Base-by-base conservation (phyloP, 1,284 basidiomycete species). In the Trichosporon sp. region DNA sequence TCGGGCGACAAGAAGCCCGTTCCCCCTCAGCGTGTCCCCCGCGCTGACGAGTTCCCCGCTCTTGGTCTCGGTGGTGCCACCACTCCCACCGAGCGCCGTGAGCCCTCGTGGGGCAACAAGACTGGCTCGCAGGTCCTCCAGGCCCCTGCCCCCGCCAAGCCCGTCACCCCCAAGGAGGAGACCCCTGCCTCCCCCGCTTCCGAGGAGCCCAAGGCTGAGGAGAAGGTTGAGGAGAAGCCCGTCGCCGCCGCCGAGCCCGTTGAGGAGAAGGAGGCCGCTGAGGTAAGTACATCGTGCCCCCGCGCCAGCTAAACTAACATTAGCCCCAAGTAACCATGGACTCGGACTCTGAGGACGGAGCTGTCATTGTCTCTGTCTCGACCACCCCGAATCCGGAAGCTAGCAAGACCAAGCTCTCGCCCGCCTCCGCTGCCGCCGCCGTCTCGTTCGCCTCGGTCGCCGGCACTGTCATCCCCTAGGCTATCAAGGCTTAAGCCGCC, bases 31-130 rank as follows among this genome's bases (percentile, higher is more conserved):
- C 77, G 83, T 48, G 76, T 85, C 6, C 84, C 84, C 16, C 74
- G 77, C 61, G 82, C 83, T 11, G 82, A 83, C 71, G 84, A 85
- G 68, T 85, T 85, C 79, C 84, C 84, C 12, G 83, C 81, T 37
- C 76, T 85, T 2, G 77, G 79, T 37, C 26, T 71, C 35, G 70
- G 70, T 21, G 69, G 69, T 14, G 56, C 69, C 7, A 65, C 72
- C 26, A 73, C 76, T 0, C 75, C 77, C 16, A 69, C 72, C 14
- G 77, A 76, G 76, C 76, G 75, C 71, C 76, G 77, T 35, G 78
- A 79, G 74, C 71, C 74, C n/a, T 71, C 71, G 61, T 77, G 76
- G 74, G 74, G 74, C 65, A 38, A 40, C 48, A 83, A 84, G 79
- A 84, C 84, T 8, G 84, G 82, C 32, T 83, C 84, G 65, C 83